A percentile compares a stretch with the other conserved stretches of the same genome.
These are phyloP conservation scores for Beauveria medogensis DNA, from an alignment of 2,329 filamentous ascomycete genomes.

Conservation along the genomic window DNA sequence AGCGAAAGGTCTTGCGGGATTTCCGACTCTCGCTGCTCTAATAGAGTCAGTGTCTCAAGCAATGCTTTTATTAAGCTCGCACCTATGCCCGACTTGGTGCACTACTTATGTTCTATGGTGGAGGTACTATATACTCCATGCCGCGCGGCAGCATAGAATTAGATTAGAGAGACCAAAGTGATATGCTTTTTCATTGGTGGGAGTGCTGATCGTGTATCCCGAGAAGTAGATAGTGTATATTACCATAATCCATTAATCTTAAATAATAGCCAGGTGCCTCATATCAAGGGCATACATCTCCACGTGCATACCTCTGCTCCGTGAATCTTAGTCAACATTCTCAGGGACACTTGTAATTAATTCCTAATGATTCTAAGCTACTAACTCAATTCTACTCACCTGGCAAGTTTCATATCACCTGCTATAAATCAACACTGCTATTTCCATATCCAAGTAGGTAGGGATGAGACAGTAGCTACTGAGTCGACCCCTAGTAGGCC, in stretches of 20 bases:
- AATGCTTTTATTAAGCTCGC: neutral
- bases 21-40: neutral
- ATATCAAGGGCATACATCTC: neutral
- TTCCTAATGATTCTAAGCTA: too few relatives aligned
- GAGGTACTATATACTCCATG: neutral
- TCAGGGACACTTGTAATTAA: too few relatives aligned
- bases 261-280: neutral
- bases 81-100: too few relatives aligned
- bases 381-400: too few relatives aligned
- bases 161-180: neutral
- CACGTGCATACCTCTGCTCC: neutral
- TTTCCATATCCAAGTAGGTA: too few relatives aligned
- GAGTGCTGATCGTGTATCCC: neutral
- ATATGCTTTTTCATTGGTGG: neutral
- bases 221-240: neutral
- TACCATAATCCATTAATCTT: neutral
- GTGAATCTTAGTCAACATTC: neutral
- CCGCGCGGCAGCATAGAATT: neutral
- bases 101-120: neutral
- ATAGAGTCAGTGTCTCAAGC: neutral
- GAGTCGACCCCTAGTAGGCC: too few relatives aligned
- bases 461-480: too few relatives aligned
- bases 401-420: too few relatives aligned
- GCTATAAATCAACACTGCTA: too few relatives aligned
- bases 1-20: neutral